Evolutionary conservation across 495 filamentous ascomycete species (phyloP).

Genomic region (Aspergillus sclerotiicarbonarius): DNA sequence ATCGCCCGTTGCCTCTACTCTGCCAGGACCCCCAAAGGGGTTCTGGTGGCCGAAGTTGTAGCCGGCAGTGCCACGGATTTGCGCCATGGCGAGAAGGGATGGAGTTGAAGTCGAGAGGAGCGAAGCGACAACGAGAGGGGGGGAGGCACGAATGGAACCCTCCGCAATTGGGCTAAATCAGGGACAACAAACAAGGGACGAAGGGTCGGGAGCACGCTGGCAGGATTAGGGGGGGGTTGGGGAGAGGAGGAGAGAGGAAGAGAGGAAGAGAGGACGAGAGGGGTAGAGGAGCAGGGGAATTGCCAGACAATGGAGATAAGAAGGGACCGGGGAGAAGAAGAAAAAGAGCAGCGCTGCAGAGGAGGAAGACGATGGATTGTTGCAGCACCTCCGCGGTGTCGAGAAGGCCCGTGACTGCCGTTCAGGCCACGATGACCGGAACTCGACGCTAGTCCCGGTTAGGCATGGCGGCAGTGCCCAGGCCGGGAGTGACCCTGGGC

Average conservation of each 20-base stretch:
- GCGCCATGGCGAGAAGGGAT: conserved; percentile 64
- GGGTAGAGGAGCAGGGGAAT: conserved; percentile 1
- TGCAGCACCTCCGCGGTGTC: conserved; percentile 14
- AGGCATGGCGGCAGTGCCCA: conserved; percentile 16
- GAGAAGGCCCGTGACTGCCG: conserved; percentile 22
- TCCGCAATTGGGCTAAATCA: not conserved
- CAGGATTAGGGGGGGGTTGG: not conserved
- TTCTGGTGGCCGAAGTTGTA: conserved; percentile 86
- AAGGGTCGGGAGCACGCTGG: not conserved
- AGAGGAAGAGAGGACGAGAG: not conserved
- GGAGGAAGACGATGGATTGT: conserved; percentile 10
- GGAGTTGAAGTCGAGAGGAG: not conserved
- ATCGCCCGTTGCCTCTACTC: conserved; percentile 63
- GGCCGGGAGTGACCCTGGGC: conserved; percentile 5
- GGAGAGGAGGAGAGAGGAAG: not conserved
- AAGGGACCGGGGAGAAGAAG: not conserved
- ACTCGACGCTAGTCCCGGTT: conserved; percentile 33
- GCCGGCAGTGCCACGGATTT: conserved; percentile 92
- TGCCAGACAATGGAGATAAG: conserved; percentile 2
- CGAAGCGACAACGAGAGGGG: conserved; percentile 3
- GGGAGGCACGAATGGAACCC: conserved; percentile 3
- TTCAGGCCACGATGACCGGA: conserved; percentile 48
- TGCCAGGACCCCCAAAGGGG: conserved; percentile 65
- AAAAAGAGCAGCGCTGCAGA: conserved; percentile 2
- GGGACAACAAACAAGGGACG: conserved; percentile 12